Base-by-base conservation (phyloP, 345 rosid species). In the Excoecaria agallocha region DNA sequence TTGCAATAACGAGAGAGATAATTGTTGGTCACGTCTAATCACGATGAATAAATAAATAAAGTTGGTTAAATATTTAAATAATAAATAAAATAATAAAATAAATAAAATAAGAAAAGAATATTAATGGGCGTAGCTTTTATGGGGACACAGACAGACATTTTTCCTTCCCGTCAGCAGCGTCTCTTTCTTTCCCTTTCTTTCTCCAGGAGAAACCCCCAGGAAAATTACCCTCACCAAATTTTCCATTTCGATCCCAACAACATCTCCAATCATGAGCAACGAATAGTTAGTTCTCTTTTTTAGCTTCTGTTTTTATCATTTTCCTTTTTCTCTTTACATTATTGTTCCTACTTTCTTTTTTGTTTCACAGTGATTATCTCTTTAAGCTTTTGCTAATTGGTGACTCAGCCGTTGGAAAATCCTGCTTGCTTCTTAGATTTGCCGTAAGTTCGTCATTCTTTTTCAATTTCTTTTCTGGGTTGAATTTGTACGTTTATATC, bases 371-470 rank as follows among this genome's bases (percentile, higher is more conserved):
- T 64, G 94, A 90, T 81, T 91, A 91, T 70, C 85, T 91, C 74
- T 91, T 91, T 75, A 87, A 91, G 87, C 96, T 89, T 70, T 76
- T 91, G 84, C 83, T 91, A 62, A 89, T 91, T 71, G 96, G 96
- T 37, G 96, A 91, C 80, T 91, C 96, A 1, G 89, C 96, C 15
- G 96, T 89, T 61, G 96, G 96, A 10, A 91, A 91, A 86, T 91
- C 96, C 2, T 87, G 93, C 30, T 76, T 91, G 64, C 96, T 91
- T 73, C 93, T 91, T 69, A 81, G 96, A 80, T 91, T 89, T 59
- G 93, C 96, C 61, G 94, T 86, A 68, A 87, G 90, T 81, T 71
- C 38, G 55, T 38, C 7, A 19, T 50, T 50, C 9, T 6, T 4
- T 50, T n/a, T 38, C 45, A 41, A 1, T 22, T 22, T 46, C 48